Conservation (phyloP, 768 basidiomycete species). For the Agrocybe praecox region DNA sequence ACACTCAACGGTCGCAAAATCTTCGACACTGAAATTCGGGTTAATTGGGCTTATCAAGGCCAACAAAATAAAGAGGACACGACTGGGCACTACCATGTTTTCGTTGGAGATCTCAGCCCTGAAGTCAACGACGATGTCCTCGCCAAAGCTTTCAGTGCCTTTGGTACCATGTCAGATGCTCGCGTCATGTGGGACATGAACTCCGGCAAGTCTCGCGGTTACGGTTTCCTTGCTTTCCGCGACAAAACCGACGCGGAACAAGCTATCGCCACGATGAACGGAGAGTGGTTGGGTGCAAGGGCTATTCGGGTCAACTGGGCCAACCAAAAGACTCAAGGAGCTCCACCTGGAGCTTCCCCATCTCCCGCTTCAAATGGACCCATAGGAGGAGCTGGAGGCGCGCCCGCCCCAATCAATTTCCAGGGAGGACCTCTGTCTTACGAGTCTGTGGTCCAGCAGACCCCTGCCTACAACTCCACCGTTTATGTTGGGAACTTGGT, state of each 20-base stretch:
- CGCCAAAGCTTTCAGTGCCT: conserved; percentile 95
- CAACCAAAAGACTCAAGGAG: conserved; percentile 96
- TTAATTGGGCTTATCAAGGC: conserved; percentile 99
- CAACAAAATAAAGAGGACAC: conserved; percentile 99
- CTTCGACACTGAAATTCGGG: conserved; percentile 98
- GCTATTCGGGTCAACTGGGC: conserved; percentile 99
- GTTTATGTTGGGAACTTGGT: conserved; percentile 99
- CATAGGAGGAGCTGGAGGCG: conserved; percentile 42
- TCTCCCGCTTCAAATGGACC: conserved; percentile 39
- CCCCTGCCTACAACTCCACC: conserved; percentile 91
- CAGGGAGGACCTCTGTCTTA: conserved; percentile 87
- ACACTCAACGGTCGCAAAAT: conserved; percentile 99
- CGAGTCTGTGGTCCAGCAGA: conserved; percentile 92
- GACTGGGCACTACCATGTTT: conserved; percentile 96
- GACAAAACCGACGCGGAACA: conserved; percentile 99
- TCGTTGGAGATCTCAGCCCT: conserved; percentile 99
- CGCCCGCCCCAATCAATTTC: conserved; percentile 91
- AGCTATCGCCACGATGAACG: conserved; percentile 99
- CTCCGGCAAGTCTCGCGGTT: conserved; percentile 97
- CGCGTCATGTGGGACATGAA: conserved; percentile 99
- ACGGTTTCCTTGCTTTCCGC: conserved; percentile 97
- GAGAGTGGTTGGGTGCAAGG: conserved; percentile 97
- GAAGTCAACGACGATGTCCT: conserved; percentile 99
- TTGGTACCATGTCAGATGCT: conserved; percentile 95
- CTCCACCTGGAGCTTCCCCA: conserved; percentile 33